Conservation (phyloP, 768 basidiomycete genomes). For the Mycena vitilis region DNA sequence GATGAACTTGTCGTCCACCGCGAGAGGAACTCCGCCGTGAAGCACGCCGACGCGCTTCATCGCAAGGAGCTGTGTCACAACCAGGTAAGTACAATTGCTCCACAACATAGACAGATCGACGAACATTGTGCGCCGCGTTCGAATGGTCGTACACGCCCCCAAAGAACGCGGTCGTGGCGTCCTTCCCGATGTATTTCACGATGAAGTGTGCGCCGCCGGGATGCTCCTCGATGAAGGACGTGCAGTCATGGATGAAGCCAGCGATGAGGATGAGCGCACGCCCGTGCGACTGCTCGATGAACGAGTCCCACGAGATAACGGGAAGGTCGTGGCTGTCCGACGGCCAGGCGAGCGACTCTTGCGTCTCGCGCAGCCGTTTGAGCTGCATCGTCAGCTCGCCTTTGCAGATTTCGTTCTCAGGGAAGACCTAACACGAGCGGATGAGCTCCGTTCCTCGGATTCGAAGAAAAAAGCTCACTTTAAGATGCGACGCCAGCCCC, state of each 20-base stretch:
- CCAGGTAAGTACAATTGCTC: background rate
- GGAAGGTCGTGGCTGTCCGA: constrained; percentile 80
- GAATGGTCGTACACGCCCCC: background rate
- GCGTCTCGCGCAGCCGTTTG: constrained; percentile 83
- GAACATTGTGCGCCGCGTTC: constrained; percentile 14
- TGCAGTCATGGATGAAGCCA: constrained; percentile 93
- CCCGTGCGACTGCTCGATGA: constrained; percentile 76
- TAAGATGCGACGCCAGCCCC: constrained; percentile 79
- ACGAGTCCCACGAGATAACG: constrained; percentile 90
- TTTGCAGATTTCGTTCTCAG: constrained; percentile 78
- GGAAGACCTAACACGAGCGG: constrained; percentile 53
- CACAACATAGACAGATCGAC: constrained; percentile 37
- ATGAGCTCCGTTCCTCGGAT: background rate
- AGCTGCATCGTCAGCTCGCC: constrained; percentile 96
- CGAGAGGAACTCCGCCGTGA: constrained; percentile 68
- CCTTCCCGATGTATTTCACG: constrained; percentile 88
- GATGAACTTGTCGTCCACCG: constrained; percentile 68
- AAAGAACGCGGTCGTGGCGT: constrained; percentile 73
- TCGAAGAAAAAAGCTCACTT: constrained; percentile 48
- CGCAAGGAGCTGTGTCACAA: constrained; percentile 57
- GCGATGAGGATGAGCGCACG: constrained; percentile 89
- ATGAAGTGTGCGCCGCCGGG: constrained; percentile 91
- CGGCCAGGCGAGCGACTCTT: constrained; percentile 86
- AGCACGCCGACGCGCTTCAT: constrained; percentile 76
- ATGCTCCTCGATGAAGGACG: constrained; percentile 89